A percentile compares a stretch with the other conserved stretches of the same genome.
Evolutionary conservation across 208 protist species (phyloP).

Genomic region (Zelonia costaricensis): DNA sequence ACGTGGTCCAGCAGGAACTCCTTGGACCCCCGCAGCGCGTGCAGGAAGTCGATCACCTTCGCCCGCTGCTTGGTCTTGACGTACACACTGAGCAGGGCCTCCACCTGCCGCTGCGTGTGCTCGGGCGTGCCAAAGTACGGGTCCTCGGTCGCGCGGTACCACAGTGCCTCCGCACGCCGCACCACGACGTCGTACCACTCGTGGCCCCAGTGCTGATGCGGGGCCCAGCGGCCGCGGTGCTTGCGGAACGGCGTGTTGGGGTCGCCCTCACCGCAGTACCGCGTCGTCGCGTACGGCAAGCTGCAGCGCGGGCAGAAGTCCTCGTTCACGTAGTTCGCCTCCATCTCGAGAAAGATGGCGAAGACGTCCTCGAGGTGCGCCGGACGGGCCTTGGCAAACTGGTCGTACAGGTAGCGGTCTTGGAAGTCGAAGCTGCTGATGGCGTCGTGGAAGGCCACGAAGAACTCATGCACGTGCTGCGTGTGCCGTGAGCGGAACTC

Average conservation of each 20-base stretch:
- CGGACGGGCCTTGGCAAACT: conserved; percentile 66
- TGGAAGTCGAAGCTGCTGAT: conserved; percentile 86
- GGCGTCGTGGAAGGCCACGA: conserved; percentile 88
- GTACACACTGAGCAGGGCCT: conserved; percentile 79
- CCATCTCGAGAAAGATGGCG: conserved; percentile 91
- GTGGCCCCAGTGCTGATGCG: conserved; percentile 82
- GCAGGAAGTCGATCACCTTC: conserved; percentile 85
- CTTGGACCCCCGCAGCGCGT: conserved; percentile 67
- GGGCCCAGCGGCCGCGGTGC: conserved; percentile 84
- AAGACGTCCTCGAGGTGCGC: conserved; percentile 75
- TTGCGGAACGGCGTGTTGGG: conserved; percentile 76
- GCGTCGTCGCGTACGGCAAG: conserved; percentile 76
- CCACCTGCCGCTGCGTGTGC: conserved; percentile 87
- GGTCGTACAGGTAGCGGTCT: conserved; percentile 70
- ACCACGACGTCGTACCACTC: conserved; percentile 90
- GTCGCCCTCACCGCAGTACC: conserved; percentile 88
- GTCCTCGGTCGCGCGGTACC: conserved; percentile 87
- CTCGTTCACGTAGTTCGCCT: conserved; percentile 84
- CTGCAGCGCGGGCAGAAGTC: conserved; percentile 89
- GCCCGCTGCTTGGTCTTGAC: conserved; percentile 73
- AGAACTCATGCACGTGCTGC: conserved; percentile 88
- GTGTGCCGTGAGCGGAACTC: conserved; percentile 77
- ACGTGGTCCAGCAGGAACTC: conserved; percentile 72
- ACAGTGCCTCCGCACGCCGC: conserved; percentile 87
- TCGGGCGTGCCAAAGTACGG: conserved; percentile 74